Evolutionary conservation across 192 early-diverging fungal species (phyloP).

Genomic region (Obelidium mucronatum): DNA sequence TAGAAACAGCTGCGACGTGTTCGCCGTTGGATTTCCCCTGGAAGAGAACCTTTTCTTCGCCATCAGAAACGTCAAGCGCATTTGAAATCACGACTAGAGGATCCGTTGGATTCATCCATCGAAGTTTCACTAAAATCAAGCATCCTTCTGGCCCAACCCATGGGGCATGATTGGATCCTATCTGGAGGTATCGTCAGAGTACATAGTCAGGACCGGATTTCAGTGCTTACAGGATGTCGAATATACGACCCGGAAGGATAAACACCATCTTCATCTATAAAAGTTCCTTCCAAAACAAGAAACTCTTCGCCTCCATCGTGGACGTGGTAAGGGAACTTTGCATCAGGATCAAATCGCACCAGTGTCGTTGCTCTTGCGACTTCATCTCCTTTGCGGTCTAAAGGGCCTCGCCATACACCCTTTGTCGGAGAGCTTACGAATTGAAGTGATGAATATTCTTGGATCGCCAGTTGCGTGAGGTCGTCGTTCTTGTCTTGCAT

Average conservation of each 20-base stretch:
- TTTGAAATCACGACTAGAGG: slow-evolving; percentile 10
- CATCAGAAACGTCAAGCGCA: not conserved
- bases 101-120: slow-evolving; percentile 30
- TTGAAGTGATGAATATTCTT: slow-evolving; percentile 12
- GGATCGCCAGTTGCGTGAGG: slow-evolving; percentile 9
- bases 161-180: slow-evolving; percentile 33
- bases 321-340: slow-evolving; percentile 23
- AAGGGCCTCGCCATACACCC: slow-evolving; percentile 18
- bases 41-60: not conserved
- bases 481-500: slow-evolving; percentile 32
- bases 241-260: slow-evolving; percentile 44
- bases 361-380: slow-evolving; percentile 39
- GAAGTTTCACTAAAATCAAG: slow-evolving; percentile 41
- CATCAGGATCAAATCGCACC: slow-evolving; percentile 36
- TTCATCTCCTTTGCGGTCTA: slow-evolving; percentile 34
- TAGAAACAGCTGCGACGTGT: not conserved
- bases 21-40: not conserved
- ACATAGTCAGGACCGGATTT: too few species aligned
- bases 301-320: slow-evolving; percentile 47
- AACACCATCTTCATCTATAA: slow-evolving; percentile 36
- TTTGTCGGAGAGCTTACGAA: slow-evolving; percentile 17
- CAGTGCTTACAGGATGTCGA: slow-evolving; percentile 34
- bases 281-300: slow-evolving; percentile 40
- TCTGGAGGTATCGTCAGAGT: slow-evolving; percentile 1
- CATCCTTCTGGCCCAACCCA: slow-evolving; percentile 35